Conservation (phyloP, 352 stramenopile species). For the Peronosclerospora sorghi region DNA sequence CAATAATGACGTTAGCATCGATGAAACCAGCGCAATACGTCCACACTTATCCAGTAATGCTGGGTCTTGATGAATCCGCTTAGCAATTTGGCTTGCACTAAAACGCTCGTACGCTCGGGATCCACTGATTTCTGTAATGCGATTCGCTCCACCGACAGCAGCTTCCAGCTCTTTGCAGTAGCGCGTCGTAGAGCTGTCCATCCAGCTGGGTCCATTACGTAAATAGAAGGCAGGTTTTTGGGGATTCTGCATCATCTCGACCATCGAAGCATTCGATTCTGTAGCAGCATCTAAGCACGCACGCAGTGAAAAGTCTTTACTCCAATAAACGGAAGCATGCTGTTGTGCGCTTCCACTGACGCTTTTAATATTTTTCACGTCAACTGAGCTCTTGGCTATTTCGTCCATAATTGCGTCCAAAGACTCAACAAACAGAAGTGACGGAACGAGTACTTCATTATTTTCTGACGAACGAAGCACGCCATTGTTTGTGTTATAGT, state of each 20-base stretch:
- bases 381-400: too few relatives aligned
- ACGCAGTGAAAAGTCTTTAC: conserved; percentile 31
- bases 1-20: conserved; percentile 65
- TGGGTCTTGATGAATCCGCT: conserved; percentile 35
- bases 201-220: conserved; percentile 71
- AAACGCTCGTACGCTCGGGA: conserved; percentile 78
- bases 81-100: conserved; percentile 71
- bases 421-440: conserved; percentile 74
- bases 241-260: conserved; percentile 15
- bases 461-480: conserved; percentile 40
- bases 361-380: conserved; percentile 37
- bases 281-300: conserved; percentile 21
- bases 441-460: conserved; percentile 51
- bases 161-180: conserved; percentile 50
- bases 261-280: conserved; percentile 8
- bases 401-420: too few relatives aligned
- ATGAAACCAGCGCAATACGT: conserved; percentile 49
- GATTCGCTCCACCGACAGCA: conserved; percentile 40
- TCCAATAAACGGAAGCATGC: conserved; percentile 75
- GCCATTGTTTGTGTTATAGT: conserved; percentile 56
- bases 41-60: conserved; percentile 33
- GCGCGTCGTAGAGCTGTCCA: conserved; percentile 63
- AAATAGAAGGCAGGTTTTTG: conserved; percentile 34
- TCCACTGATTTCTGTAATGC: conserved; percentile 57
- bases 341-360: conserved; percentile 77